A percentile compares a stretch with the other conserved stretches of the same genome.
Evolutionary conservation across 2,329 filamentous ascomycete species (phyloP).

Genomic region (Whalleya microplaca): DNA sequence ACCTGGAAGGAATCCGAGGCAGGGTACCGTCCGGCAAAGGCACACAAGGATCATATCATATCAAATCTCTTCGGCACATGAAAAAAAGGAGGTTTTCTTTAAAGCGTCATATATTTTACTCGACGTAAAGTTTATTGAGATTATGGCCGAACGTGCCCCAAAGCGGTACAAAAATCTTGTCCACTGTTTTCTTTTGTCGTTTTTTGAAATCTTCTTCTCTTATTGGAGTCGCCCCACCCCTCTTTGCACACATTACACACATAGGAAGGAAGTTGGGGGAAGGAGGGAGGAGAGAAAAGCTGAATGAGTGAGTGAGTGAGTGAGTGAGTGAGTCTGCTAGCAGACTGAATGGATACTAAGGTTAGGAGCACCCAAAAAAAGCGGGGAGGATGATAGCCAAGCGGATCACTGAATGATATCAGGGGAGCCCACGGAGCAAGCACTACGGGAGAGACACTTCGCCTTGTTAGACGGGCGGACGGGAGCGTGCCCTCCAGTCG

Average conservation of each 20-base stretch:
- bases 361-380: constrained; percentile 5
- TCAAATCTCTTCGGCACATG: constrained; percentile 9
- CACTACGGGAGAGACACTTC: too few species aligned
- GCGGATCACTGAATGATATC: constrained; percentile 1
- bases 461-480: too few species aligned
- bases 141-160: background rate
- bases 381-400: background rate
- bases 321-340: constrained; percentile 20
- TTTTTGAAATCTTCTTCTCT: constrained; percentile 14
- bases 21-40: background rate
- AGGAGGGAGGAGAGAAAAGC: background rate
- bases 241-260: constrained; percentile 4
- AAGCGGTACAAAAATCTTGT: constrained; percentile 20
- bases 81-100: constrained; percentile 8
- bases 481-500: too few species aligned
- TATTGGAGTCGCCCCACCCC: constrained; percentile 7
- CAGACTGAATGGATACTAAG: constrained; percentile 14
- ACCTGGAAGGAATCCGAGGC: constrained; percentile 3
- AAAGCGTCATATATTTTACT: constrained; percentile 9
- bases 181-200: constrained; percentile 22
- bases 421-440: too few species aligned
- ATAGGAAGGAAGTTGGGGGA: background rate
- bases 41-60: constrained; percentile 12
- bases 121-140: constrained; percentile 11
- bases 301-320: too few species aligned